phyloP scores from a whole-genome alignment of 106 monocot species.

The Platanthera zijinensis region DNA sequence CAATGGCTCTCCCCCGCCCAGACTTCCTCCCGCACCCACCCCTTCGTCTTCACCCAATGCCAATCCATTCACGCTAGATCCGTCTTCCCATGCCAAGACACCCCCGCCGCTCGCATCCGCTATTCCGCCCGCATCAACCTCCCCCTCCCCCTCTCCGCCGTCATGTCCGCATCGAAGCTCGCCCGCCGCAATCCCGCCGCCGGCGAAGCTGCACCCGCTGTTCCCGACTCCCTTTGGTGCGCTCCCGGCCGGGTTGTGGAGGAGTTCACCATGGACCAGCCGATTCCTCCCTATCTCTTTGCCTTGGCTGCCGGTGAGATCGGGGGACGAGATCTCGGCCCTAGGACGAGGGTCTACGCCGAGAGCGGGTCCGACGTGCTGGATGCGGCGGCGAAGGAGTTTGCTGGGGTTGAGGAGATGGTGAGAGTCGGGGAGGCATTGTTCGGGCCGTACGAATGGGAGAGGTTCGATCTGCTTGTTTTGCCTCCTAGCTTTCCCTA shows the following conservation, averaged over 20 bases:
- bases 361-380: conserved; percentile 47
- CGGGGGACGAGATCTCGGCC: conserved; percentile 57
- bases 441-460: conserved; percentile 93
- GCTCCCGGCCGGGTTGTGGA: conserved; percentile 53
- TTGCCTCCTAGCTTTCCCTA: conserved; percentile 90
- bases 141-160: conserved; percentile 52
- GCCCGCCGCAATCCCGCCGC: conserved; percentile 40
- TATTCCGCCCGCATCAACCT: conserved; percentile 67
- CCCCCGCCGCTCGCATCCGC: conserved; percentile 73
- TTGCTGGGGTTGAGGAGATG: conserved; percentile 84
- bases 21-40: conserved; percentile 40
- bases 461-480: conserved; percentile 82
- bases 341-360: conserved; percentile 74
- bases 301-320: conserved; percentile 84
- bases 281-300: conserved; percentile 91
- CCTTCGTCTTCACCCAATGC: conserved; percentile 92
- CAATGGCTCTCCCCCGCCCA: conserved; percentile 83
- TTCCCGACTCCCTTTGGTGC: conserved; percentile 53
- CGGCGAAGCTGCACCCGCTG: conserved; percentile 15
- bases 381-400: conserved; percentile 74
- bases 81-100: conserved; percentile 97
- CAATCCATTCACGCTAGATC: conserved; percentile 88
- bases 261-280: conserved; percentile 72
- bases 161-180: conserved; percentile 60
- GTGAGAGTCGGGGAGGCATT: conserved; percentile 64